Percentiles rank a stretch among this genome's conserved stretches.
phyloP scores from a whole-genome alignment of 331 rosid genomes.

The Erythrophleum ivorense region DNA sequence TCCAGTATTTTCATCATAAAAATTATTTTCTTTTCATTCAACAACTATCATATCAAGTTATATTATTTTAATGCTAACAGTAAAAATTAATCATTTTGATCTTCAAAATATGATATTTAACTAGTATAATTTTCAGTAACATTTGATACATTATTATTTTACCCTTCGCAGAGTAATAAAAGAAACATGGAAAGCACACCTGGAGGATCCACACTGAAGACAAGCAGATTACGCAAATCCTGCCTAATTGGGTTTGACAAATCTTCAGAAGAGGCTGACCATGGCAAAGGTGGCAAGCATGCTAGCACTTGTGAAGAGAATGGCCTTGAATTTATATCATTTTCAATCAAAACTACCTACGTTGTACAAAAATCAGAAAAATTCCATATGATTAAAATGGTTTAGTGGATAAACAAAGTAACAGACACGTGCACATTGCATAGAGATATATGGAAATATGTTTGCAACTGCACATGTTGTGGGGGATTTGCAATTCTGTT shows the following conservation, averaged over 20 bases:
- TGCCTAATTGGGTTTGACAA: constrained; percentile 76
- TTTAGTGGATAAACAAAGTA: constrained; percentile 31
- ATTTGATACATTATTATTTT: constrained; percentile 14
- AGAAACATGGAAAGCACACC: constrained; percentile 52
- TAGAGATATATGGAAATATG: constrained; percentile 4
- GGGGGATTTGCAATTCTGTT: background rate
- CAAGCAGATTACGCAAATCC: constrained; percentile 75
- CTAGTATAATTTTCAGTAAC: constrained; percentile 19
- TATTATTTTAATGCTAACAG: background rate
- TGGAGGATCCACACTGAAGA: constrained; percentile 98
- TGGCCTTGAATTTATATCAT: constrained; percentile 92
- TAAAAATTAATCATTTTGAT: constrained; percentile 8
- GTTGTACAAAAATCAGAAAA: constrained; percentile 36
- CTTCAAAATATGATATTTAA: background rate
- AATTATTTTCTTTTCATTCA: background rate
- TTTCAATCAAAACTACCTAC: constrained; percentile 98
- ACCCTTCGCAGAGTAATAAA: constrained; percentile 12
- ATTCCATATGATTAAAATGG: constrained; percentile 26
- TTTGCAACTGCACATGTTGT: background rate
- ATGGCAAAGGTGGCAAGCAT: constrained; percentile 97
- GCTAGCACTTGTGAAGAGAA: constrained; percentile 93
- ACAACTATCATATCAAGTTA: background rate
- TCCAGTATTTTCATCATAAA: background rate
- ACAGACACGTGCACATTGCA: background rate
- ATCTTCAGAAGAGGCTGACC: constrained; percentile 87